Evolutionary conservation across 1,139 yeast species (phyloP).

Genomic region (Yamadazyma diddensiae): DNA sequence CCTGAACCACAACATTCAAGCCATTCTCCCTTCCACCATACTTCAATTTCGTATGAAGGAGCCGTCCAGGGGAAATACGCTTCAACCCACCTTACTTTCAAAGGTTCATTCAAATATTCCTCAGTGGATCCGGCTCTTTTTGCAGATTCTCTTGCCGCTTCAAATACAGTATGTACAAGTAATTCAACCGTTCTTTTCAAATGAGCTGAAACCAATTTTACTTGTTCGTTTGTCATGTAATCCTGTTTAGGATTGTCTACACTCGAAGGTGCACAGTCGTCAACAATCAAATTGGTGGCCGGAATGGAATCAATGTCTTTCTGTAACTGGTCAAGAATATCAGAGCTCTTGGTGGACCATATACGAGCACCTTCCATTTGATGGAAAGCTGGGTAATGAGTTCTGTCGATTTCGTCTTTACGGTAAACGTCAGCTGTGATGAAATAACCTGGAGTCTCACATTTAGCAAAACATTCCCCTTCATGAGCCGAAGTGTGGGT

Average conservation of each 20-base stretch:
- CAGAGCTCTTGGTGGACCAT: constrained; percentile 58
- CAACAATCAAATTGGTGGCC: constrained; percentile 65
- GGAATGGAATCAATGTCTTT: constrained; percentile 68
- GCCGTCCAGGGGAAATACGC: constrained; percentile 98
- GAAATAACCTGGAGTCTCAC: constrained; percentile 80
- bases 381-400: constrained; percentile 97
- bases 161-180: constrained; percentile 79
- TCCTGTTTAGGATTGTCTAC: constrained; percentile 75
- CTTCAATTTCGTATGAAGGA: constrained; percentile 98
- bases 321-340: constrained; percentile 42
- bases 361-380: constrained; percentile 96
- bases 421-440: constrained; percentile 96
- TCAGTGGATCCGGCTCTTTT: constrained; percentile 61
- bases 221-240: constrained; percentile 68
- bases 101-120: constrained; percentile 66
- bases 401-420: constrained; percentile 90
- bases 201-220: constrained; percentile 68
- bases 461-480: constrained; percentile 66
- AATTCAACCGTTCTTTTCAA: constrained; percentile 83
- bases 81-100: constrained; percentile 91
- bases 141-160: constrained; percentile 68
- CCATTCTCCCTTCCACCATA: constrained; percentile 99
- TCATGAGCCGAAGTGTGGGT: constrained; percentile 99
- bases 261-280: constrained; percentile 57
- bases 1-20: constrained; percentile 98